A percentile compares a stretch with the other conserved stretches of the same genome.
These are phyloP conservation scores for Wickerhamiella kurtzmanii DNA, from an alignment of 805 yeast genomes.

Conservation along the genomic window DNA sequence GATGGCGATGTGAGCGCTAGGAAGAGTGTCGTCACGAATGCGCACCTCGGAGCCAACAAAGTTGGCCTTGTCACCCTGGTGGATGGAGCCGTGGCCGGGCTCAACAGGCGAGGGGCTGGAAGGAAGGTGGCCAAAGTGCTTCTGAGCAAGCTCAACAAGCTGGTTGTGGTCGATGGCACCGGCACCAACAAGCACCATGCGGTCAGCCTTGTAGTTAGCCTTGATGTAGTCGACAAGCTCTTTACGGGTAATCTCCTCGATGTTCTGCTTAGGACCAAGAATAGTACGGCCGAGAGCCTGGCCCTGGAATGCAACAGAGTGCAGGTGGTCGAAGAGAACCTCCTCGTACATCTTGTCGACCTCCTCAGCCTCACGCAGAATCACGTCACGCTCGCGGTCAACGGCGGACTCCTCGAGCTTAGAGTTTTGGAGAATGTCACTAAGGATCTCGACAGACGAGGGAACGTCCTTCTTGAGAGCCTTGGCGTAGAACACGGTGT, in stretches of 20 bases:
- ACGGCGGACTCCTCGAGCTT: slow-evolving; percentile 71
- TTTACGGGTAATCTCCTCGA: slow-evolving; percentile 58
- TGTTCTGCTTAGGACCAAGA: slow-evolving; percentile 84
- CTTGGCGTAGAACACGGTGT: slow-evolving; percentile 92
- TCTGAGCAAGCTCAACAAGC: slow-evolving; percentile 61
- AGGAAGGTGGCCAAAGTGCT: slow-evolving; percentile 45
- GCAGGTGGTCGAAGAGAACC: slow-evolving; percentile 92
- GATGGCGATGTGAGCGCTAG: slow-evolving; percentile 80
- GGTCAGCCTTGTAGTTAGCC: slow-evolving; percentile 83
- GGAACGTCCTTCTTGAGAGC: slow-evolving; percentile 70
- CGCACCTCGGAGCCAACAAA: slow-evolving; percentile 81
- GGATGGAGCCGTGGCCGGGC: slow-evolving; percentile 52
- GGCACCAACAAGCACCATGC: slow-evolving; percentile 94
- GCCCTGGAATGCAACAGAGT: slow-evolving; percentile 75
- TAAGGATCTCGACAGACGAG: slow-evolving; percentile 69
- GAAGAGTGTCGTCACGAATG: slow-evolving; percentile 67
- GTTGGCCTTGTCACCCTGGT: slow-evolving; percentile 53
- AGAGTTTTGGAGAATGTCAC: slow-evolving; percentile 81
- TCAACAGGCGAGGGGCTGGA: slow-evolving; percentile 41
- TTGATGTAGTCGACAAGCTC: slow-evolving; percentile 71
- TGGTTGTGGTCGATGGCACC: slow-evolving; percentile 86
- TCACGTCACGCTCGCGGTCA: slow-evolving; percentile 92
- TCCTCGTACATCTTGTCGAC: slow-evolving; percentile 98
- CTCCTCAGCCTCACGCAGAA: slow-evolving; percentile 91
- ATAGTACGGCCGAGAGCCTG: slow-evolving; percentile 96